phyloP scores from a whole-genome alignment of 495 filamentous ascomycete species.

The Platismatia glauca region DNA sequence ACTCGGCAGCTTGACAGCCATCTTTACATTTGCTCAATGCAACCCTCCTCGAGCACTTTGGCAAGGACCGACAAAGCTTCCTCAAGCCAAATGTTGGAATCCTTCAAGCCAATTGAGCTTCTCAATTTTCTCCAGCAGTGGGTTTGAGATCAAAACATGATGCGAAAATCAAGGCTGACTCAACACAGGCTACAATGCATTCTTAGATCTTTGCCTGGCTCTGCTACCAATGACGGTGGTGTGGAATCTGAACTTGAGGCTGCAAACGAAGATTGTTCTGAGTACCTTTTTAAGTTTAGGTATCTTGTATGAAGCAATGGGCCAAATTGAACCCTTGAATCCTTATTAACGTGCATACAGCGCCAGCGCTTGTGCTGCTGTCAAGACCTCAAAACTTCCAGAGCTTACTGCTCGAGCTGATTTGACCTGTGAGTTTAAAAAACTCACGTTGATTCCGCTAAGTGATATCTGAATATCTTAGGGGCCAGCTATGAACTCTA shows the following conservation, averaged over 20 bases:
- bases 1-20: background rate
- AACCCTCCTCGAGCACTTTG: background rate
- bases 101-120: background rate
- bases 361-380: background rate
- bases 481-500: background rate
- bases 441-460: background rate
- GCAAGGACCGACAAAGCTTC: background rate
- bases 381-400: background rate
- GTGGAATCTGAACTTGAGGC: background rate
- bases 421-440: background rate
- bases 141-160: background rate
- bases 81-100: background rate
- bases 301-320: background rate
- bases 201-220: background rate
- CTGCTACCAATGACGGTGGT: background rate
- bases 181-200: background rate
- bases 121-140: background rate
- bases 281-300: background rate
- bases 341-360: background rate
- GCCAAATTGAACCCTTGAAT: background rate
- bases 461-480: background rate
- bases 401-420: background rate
- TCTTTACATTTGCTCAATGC: background rate
- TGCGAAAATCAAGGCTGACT: background rate
- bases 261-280: background rate